These are phyloP conservation scores for Darksidea phi DNA, from an alignment of 495 filamentous ascomycete genomes.

Conservation along the genomic window DNA sequence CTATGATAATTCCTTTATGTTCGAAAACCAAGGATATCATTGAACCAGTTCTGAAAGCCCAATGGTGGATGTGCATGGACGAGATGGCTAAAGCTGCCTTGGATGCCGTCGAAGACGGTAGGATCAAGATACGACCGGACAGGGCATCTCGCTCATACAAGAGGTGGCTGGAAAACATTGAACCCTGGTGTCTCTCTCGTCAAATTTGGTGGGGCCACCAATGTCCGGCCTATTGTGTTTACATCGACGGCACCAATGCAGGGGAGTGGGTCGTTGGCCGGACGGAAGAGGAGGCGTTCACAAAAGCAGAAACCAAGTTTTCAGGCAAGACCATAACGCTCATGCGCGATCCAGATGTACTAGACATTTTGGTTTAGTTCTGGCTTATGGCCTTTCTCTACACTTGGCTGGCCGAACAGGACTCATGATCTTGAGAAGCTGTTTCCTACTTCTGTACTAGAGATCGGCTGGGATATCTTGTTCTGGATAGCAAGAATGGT, in stretches of 20 bases:
- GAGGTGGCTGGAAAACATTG: slow-evolving; percentile 69
- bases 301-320: slow-evolving; percentile 61
- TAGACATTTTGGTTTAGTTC: slow-evolving; percentile 86
- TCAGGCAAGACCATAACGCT: slow-evolving; percentile 68
- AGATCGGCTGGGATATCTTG: slow-evolving; percentile 82
- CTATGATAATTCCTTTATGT: slow-evolving; percentile 77
- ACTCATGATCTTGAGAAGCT: slow-evolving; percentile 49
- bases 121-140: slow-evolving; percentile 69
- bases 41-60: slow-evolving; percentile 75
- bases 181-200: slow-evolving; percentile 79
- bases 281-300: slow-evolving; percentile 55
- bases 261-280: slow-evolving; percentile 75
- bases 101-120: slow-evolving; percentile 64
- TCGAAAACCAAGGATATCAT: slow-evolving; percentile 75
- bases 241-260: slow-evolving; percentile 68
- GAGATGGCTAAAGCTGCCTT: slow-evolving; percentile 64
- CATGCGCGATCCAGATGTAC: slow-evolving; percentile 66
- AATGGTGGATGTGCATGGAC: slow-evolving; percentile 80
- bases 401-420: slow-evolving; percentile 68
- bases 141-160: slow-evolving; percentile 66
- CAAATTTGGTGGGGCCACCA: slow-evolving; percentile 89
- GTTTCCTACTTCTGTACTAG: slow-evolving; percentile 71
- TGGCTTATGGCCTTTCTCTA: slow-evolving; percentile 78
- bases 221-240: slow-evolving; percentile 69
- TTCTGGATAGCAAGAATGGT: slow-evolving; percentile 88